phyloP scores from a whole-genome alignment of 2,329 filamentous ascomycete genomes.

The Hortaea werneckii region DNA sequence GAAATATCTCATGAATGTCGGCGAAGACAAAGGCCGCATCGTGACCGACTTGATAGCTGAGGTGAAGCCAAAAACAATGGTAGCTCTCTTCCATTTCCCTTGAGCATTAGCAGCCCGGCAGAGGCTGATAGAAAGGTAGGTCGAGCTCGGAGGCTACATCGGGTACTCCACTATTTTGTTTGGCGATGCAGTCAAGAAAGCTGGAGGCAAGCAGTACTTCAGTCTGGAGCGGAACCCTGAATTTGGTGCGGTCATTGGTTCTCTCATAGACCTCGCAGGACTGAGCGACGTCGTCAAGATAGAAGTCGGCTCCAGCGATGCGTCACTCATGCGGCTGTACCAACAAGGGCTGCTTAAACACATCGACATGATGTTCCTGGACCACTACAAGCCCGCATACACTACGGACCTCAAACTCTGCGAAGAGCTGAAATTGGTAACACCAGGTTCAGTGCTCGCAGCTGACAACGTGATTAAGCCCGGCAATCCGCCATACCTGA shows the following conservation, averaged over 20 bases:
- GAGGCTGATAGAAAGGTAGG: constrained; percentile 26
- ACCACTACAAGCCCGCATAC: constrained; percentile 72
- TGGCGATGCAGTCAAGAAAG: constrained; percentile 52
- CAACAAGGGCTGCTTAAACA: constrained; percentile 42
- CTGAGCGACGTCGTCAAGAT: constrained; percentile 61
- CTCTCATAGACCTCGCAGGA: constrained; percentile 64
- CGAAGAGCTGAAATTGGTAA: constrained; percentile 58
- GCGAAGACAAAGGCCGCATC: constrained; percentile 62
- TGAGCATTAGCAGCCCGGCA: constrained; percentile 2
- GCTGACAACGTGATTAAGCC: constrained; percentile 65
- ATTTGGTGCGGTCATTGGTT: constrained; percentile 59
- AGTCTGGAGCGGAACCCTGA: constrained; percentile 65
- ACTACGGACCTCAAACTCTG: constrained; percentile 65
- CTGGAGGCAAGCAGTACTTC: constrained; percentile 56
- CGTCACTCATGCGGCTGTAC: constrained; percentile 53
- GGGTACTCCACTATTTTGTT: constrained; percentile 76
- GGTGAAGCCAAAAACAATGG: constrained; percentile 57
- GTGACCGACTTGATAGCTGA: constrained; percentile 58
- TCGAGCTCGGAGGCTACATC: constrained; percentile 72
- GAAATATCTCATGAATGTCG: constrained; percentile 73
- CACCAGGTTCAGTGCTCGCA: constrained; percentile 51
- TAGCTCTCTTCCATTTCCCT: constrained; percentile 17
- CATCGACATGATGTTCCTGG: constrained; percentile 67
- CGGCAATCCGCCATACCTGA: constrained; percentile 59
- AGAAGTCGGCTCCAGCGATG: constrained; percentile 57